phyloP scores from a whole-genome alignment of 2,329 filamentous ascomycete genomes.

The Aspergillus sergii region DNA sequence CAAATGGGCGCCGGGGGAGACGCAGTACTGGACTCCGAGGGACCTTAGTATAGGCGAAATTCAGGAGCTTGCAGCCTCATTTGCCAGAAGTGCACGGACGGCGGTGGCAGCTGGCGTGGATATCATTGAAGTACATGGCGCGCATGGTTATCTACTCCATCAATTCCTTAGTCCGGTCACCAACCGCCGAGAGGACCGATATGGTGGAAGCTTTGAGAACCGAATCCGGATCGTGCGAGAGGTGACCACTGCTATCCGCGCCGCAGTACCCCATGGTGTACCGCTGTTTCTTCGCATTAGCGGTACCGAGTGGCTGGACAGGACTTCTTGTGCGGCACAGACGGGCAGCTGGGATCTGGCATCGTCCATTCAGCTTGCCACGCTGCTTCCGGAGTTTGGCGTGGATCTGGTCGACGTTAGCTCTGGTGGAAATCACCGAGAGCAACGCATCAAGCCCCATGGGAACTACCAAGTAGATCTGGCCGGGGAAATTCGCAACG shows the following conservation, averaged over 20 bases:
- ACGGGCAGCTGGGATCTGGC: constrained; percentile 40
- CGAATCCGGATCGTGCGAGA: constrained; percentile 68
- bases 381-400: constrained; percentile 43
- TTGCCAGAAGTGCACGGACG: constrained; percentile 59
- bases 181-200: constrained; percentile 65
- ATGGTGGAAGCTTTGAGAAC: constrained; percentile 59
- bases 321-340: constrained; percentile 15
- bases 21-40: constrained; percentile 57
- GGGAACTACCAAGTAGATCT: constrained; percentile 55
- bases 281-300: constrained; percentile 72
- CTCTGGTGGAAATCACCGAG: constrained; percentile 47
- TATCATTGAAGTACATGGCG: constrained; percentile 75
- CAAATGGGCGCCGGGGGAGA: constrained; percentile 58
- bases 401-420: constrained; percentile 51
- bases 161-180: constrained; percentile 68
- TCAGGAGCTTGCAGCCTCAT: constrained; percentile 62
- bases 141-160: constrained; percentile 75
- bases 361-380: constrained; percentile 43
- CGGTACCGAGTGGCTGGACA: constrained; percentile 73
- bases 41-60: constrained; percentile 71
- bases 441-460: constrained; percentile 47
- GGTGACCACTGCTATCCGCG: constrained; percentile 61
- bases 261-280: constrained; percentile 65
- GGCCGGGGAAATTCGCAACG: constrained; percentile 47
- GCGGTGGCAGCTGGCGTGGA: constrained; percentile 73